Evolutionary conservation across 495 filamentous ascomycete genomes (phyloP).

Genomic region (Neurospora africana): DNA sequence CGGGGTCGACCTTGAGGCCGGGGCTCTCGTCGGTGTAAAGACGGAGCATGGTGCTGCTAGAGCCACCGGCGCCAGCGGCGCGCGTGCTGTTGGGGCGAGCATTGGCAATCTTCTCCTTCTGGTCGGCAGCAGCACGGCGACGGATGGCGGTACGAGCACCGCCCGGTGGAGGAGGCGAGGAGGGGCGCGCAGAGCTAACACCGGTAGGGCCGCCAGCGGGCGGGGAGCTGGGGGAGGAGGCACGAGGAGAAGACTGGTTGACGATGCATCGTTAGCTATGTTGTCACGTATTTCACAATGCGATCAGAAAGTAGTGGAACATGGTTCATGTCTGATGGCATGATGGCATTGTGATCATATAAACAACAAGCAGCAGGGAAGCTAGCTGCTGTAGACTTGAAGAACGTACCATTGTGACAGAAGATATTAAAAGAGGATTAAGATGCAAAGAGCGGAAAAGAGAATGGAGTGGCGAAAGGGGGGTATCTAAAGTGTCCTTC

Average conservation of each 20-base stretch:
- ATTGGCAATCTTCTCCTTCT: slow-evolving; percentile 91
- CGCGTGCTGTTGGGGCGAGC: slow-evolving; percentile 79
- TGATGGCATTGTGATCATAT: background rate
- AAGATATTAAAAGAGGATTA: slow-evolving; percentile 16
- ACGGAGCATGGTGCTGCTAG: slow-evolving; percentile 96
- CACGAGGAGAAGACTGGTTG: slow-evolving; percentile 61
- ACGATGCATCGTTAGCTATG: background rate
- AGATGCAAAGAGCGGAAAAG: slow-evolving; percentile 11
- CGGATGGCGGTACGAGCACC: slow-evolving; percentile 91
- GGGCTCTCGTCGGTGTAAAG: slow-evolving; percentile 99
- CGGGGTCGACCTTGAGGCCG: slow-evolving; percentile 91
- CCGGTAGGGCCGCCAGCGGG: slow-evolving; percentile 38
- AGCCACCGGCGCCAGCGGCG: slow-evolving; percentile 88
- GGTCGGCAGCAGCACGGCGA: slow-evolving; percentile 85
- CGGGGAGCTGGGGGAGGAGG: slow-evolving; percentile 52
- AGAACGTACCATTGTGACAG: slow-evolving; percentile 19
- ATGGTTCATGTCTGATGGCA: background rate
- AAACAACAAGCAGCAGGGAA: background rate
- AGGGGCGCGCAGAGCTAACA: slow-evolving; percentile 59
- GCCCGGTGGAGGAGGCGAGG: slow-evolving; percentile 83
- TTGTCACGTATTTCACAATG: background rate
- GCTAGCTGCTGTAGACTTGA: background rate
- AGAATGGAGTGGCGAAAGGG: slow-evolving; percentile 15
- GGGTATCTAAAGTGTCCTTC: slow-evolving; percentile 1
- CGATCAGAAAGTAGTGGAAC: background rate